These are phyloP conservation scores for Zasmidium citrigriseum DNA, from an alignment of 2,329 filamentous ascomycete species.

Conservation along the genomic window DNA sequence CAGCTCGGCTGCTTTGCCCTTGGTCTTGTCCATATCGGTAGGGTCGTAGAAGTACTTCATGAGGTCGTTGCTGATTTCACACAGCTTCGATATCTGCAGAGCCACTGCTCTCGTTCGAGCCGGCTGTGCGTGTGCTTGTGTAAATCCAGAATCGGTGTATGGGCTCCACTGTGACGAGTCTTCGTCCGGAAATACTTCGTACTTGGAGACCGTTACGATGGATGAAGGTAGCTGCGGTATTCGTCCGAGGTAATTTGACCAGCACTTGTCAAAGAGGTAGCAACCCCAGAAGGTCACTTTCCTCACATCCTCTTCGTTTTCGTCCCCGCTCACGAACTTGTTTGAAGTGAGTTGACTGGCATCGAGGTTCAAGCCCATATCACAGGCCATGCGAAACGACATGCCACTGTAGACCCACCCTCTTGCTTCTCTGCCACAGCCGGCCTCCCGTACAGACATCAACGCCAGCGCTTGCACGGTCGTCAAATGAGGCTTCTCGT, in stretches of 20 bases:
- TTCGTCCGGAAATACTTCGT: constrained; percentile 86
- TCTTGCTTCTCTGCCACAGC: constrained; percentile 89
- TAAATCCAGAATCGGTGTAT: constrained; percentile 81
- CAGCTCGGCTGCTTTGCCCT: constrained; percentile 78
- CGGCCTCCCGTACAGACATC: constrained; percentile 95
- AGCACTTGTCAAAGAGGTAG: constrained; percentile 98
- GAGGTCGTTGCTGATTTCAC: constrained; percentile 91
- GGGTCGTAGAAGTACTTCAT: constrained; percentile 91
- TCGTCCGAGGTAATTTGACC: constrained; percentile 94
- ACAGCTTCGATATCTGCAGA: constrained; percentile 78
- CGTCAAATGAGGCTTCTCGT: constrained; percentile 82
- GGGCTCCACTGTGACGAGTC: constrained; percentile 85
- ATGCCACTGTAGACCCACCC: constrained; percentile 99
- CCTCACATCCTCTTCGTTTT: constrained; percentile 84
- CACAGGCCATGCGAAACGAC: constrained; percentile 96
- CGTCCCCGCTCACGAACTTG: constrained; percentile 51
- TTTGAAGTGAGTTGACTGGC: constrained; percentile 63
- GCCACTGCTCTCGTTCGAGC: constrained; percentile 80
- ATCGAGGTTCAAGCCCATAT: constrained; percentile 88
- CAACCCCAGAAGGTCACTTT: constrained; percentile 97
- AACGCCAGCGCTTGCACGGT: constrained; percentile 91
- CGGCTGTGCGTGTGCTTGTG: constrained; percentile 72
- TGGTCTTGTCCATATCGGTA: constrained; percentile 57
- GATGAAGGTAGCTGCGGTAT: constrained; percentile 81
- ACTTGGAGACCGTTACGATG: constrained; percentile 81